Percentiles rank a stretch among this genome's conserved stretches.
phyloP scores from a whole-genome alignment of 2,329 filamentous ascomycete species.

The Sclerotinia spermophila region DNA sequence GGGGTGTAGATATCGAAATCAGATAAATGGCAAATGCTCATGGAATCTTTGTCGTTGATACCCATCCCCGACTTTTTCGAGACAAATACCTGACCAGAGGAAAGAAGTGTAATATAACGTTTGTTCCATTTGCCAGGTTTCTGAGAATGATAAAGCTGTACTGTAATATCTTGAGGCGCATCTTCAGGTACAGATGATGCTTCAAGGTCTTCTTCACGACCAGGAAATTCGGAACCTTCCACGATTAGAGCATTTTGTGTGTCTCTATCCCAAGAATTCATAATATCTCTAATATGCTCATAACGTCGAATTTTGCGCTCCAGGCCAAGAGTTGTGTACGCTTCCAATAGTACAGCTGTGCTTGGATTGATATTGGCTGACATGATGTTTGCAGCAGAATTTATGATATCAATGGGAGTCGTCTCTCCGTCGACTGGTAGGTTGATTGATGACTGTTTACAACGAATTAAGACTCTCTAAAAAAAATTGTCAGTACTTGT shows the following conservation, averaged over 20 bases:
- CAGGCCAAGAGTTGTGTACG: slow-evolving; percentile 70
- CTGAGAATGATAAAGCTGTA: slow-evolving; percentile 77
- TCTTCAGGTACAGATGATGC: slow-evolving; percentile 59
- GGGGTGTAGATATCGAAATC: slow-evolving; percentile 91
- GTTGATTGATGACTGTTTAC: slow-evolving; percentile 62
- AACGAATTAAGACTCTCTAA: slow-evolving; percentile 69
- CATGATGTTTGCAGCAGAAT: slow-evolving; percentile 60
- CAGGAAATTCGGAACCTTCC: slow-evolving; percentile 52
- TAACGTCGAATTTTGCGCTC: slow-evolving; percentile 81
- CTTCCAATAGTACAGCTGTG: slow-evolving; percentile 71
- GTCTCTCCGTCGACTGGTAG: slow-evolving; percentile 74
- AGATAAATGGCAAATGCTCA: slow-evolving; percentile 76
- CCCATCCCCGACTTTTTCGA: slow-evolving; percentile 67
- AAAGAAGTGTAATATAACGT: slow-evolving; percentile 68
- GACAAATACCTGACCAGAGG: slow-evolving; percentile 67
- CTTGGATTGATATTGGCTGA: slow-evolving; percentile 60
- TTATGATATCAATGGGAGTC: slow-evolving; percentile 68
- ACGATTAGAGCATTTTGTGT: slow-evolving; percentile 71
- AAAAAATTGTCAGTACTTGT: slow-evolving; percentile 33
- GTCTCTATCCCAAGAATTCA: slow-evolving; percentile 91
- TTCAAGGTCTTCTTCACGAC: slow-evolving; percentile 60
- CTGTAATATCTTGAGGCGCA: slow-evolving; percentile 61
- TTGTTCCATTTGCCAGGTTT: slow-evolving; percentile 86
- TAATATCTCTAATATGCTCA: slow-evolving; percentile 78
- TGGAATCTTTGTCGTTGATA: slow-evolving; percentile 60